Evolutionary conservation across 805 yeast species (phyloP).

Genomic region (Nakazawaea wyomingensis): DNA sequence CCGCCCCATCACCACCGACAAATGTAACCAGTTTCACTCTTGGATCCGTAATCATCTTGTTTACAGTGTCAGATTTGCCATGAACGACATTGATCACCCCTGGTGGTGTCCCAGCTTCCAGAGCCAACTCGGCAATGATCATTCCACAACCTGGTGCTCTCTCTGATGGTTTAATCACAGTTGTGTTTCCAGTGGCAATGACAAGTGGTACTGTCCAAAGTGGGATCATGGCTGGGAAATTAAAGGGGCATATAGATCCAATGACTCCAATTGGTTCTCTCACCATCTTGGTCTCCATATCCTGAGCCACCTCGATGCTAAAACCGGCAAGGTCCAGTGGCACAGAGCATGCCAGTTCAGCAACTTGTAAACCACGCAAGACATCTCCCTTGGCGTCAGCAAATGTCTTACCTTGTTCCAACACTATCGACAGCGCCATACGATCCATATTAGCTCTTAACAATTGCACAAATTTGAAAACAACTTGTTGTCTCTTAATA

Average conservation of each 20-base stretch:
- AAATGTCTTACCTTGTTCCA: conserved; percentile 75
- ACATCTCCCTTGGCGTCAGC: conserved; percentile 74
- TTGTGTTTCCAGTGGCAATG: conserved; percentile 68
- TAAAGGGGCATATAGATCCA: conserved; percentile 75
- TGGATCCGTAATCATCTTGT: conserved; percentile 64
- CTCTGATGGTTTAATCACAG: conserved; percentile 66
- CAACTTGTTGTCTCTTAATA: conserved; percentile 53
- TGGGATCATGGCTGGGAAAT: conserved; percentile 83
- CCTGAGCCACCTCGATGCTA: conserved; percentile 60
- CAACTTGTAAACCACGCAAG: conserved; percentile 71
- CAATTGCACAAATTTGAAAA: conserved; percentile 62
- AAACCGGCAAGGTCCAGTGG: conserved; percentile 61
- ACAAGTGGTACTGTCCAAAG: conserved; percentile 61
- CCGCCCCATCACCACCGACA: conserved; percentile 78
- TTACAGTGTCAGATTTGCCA: conserved; percentile 69
- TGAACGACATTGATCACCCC: conserved; percentile 71
- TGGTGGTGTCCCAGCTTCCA: conserved; percentile 70
- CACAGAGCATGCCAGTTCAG: conserved; percentile 66
- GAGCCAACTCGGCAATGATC: conserved; percentile 65
- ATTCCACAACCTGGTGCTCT: conserved; percentile 80
- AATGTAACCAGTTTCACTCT: conserved; percentile 73
- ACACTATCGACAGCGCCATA: conserved; percentile 57
- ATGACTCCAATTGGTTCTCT: conserved; percentile 73
- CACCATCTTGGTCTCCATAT: conserved; percentile 75
- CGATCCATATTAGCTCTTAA: conserved; percentile 64